Conservation (phyloP, 1,284 basidiomycete genomes). For the Ustilago esculenta region DNA sequence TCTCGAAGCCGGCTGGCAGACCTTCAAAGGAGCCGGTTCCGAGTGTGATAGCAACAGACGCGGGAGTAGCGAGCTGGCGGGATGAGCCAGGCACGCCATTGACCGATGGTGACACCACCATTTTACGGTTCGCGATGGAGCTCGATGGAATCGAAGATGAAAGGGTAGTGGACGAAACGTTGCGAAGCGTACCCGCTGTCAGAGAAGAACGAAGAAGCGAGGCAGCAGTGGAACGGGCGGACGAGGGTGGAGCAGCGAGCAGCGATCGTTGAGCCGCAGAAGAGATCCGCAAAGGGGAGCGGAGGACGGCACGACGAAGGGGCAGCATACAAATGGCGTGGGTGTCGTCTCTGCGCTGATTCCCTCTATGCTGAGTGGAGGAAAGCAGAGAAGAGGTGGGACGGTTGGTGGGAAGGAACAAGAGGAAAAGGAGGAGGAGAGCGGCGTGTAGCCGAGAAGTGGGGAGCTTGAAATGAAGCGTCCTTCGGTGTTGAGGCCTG, state of each 20-base stretch:
- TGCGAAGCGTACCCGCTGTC: not conserved
- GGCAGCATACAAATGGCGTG: slow-evolving; percentile 40
- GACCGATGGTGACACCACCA: slow-evolving; percentile 14
- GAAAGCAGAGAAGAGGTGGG: slow-evolving; percentile 26
- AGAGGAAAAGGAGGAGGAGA: slow-evolving; percentile 14
- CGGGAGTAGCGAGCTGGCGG: slow-evolving; percentile 37
- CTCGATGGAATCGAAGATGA: not conserved
- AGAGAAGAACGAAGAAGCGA: slow-evolving; percentile 2
- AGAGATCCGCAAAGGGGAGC: slow-evolving; percentile 29
- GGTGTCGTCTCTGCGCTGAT: slow-evolving; percentile 24
- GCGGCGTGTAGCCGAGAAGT: slow-evolving; percentile 3
- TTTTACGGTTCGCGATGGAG: slow-evolving; percentile 1
- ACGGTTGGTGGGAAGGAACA: slow-evolving; percentile 21
- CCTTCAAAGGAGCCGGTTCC: slow-evolving; percentile 33
- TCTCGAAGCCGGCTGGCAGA: slow-evolving; percentile 47
- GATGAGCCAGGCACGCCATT: slow-evolving; percentile 33
- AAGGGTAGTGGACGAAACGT: slow-evolving; percentile 15
- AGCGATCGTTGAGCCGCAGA: slow-evolving; percentile 13
- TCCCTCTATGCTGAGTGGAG: slow-evolving; percentile 27
- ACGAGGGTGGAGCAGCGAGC: not conserved
- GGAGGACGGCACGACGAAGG: slow-evolving; percentile 32
- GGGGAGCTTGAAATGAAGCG: slow-evolving; percentile 7
- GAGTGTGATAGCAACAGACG: slow-evolving; percentile 32
- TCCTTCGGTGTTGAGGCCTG: not conserved
- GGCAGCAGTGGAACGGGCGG: slow-evolving; percentile 1